Evolutionary conservation across 1,139 yeast genomes (phyloP), one percentile per base, ranked within the genome.

Genomic region (Blastobotrys apis): DNA sequence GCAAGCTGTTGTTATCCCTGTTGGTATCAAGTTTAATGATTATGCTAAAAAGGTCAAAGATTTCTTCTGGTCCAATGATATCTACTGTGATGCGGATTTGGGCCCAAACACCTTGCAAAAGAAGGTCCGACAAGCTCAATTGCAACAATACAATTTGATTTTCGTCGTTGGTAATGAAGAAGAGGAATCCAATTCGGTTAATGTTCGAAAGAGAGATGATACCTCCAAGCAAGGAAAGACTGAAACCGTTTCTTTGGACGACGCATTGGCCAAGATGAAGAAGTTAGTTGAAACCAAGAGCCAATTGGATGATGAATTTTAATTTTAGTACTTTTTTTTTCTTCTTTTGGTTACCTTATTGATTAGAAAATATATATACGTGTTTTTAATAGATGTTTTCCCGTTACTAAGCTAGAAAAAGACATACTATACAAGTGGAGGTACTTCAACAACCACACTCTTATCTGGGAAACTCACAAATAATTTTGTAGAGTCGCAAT

Each of bases 131-230:
- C 84, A 80, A 57, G 97, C 97, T 59, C 97, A 90, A 75, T 63
- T 87, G 64, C 80, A 81, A 71, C 88, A 84, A 67, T 92, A 88
- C 72, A 92, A 90, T 73, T 92, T 87, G 70, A 83, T 90, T 60
- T 88, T 88, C 67, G 85, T 88, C 66, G 97, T 92, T 56, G 98
- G 98, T 67, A 96, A 86, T 62, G 88, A 85, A 60, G 98, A 92
- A 72, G 78, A 82, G 72, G 71, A 70, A 52, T 78, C 80, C 58
- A 72, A 77, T 53, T 75, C 92, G 56, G 97, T 92, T 53, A 88
- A 88, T 64, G 82, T 90, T 54, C 84, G 97, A 76, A 84, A 86
- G 72, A 83, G 97, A 76, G 97, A 88, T 65, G 86, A 86, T 60
- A 73, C 75, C 58, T 90, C 84, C 63, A 72, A 78, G 65, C 95